Evolutionary conservation across 1,284 basidiomycete genomes (phyloP).

Genomic region (Ustilago bromivora): DNA sequence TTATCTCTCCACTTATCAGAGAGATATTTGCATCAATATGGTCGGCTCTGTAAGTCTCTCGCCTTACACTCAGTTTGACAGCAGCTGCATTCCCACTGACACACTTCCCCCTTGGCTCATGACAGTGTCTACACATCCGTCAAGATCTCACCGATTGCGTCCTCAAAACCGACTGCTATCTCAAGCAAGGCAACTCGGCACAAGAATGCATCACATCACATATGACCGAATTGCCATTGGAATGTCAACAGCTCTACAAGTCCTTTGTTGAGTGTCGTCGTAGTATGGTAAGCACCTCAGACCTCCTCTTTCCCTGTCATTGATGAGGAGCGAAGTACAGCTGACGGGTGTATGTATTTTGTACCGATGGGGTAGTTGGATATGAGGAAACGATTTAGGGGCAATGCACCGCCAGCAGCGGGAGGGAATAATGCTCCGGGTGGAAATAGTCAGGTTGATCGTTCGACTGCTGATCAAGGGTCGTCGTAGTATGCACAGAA

Average conservation of each 20-base stretch:
- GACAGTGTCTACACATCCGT: conserved; percentile 53
- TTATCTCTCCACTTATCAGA: neutral
- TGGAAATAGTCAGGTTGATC: conserved; percentile 44
- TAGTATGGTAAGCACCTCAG: conserved; percentile 48
- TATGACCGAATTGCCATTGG: conserved; percentile 53
- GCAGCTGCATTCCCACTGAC: neutral
- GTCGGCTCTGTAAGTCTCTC: conserved; percentile 35
- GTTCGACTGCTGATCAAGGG: conserved; percentile 1
- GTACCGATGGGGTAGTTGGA: conserved; percentile 26
- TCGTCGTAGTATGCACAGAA: neutral
- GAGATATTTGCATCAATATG: conserved; percentile 14
- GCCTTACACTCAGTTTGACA: neutral
- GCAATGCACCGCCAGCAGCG: conserved; percentile 51
- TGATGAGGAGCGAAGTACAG: neutral
- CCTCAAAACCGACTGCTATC: conserved; percentile 53
- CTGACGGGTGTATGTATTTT: conserved; percentile 11
- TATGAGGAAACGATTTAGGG: conserved; percentile 59
- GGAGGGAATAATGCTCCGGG: conserved; percentile 43
- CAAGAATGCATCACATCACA: conserved; percentile 59
- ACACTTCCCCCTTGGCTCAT: neutral
- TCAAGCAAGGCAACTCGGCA: conserved; percentile 41
- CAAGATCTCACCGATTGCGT: conserved; percentile 57
- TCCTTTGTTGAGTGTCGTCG: conserved; percentile 56
- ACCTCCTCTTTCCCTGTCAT: neutral
- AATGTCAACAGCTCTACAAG: conserved; percentile 61